phyloP scores from a whole-genome alignment of 495 filamentous ascomycete genomes.

The Hypoxylon cercidicola region DNA sequence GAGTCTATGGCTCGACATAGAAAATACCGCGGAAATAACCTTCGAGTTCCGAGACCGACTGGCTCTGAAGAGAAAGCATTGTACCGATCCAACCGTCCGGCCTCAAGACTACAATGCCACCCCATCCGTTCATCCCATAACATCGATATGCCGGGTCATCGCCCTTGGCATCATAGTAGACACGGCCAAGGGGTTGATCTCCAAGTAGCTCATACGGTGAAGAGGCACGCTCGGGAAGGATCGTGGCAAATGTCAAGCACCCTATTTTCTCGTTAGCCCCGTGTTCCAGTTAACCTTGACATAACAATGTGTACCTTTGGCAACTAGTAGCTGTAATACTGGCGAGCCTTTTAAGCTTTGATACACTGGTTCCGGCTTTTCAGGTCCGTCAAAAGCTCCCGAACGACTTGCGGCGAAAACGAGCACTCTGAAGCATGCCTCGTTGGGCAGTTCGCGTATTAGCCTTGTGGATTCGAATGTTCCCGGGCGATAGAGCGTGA shows the following conservation, averaged over 20 bases:
- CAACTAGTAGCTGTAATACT: slow-evolving; percentile 1
- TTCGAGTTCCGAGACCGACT: slow-evolving; percentile 42
- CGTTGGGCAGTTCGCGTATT: slow-evolving; percentile 53
- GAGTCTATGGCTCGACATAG: too few relatives aligned
- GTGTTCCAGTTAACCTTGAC: neutral
- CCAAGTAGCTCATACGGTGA: slow-evolving; percentile 55
- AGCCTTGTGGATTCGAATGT: slow-evolving; percentile 55
- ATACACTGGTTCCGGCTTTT: slow-evolving; percentile 20
- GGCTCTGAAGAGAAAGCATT: slow-evolving; percentile 28
- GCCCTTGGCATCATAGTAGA: slow-evolving; percentile 50
- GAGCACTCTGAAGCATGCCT: slow-evolving; percentile 49
- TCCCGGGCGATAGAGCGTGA: slow-evolving; percentile 52
- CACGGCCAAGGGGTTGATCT: slow-evolving; percentile 47
- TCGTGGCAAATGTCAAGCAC: slow-evolving; percentile 48
- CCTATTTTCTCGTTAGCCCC: slow-evolving; percentile 18
- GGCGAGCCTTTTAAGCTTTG: neutral
- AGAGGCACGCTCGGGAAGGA: slow-evolving; percentile 44
- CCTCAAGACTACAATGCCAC: slow-evolving; percentile 53
- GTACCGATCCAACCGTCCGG: slow-evolving; percentile 61
- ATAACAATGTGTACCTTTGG: slow-evolving; percentile 9
- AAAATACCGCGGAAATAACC: slow-evolving; percentile 41
- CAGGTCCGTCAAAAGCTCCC: slow-evolving; percentile 35
- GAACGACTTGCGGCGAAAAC: slow-evolving; percentile 49
- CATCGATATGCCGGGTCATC: slow-evolving; percentile 43
- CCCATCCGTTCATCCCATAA: slow-evolving; percentile 49